Base-by-base conservation (phyloP, 768 basidiomycete species). In the Trametes maxima region DNA sequence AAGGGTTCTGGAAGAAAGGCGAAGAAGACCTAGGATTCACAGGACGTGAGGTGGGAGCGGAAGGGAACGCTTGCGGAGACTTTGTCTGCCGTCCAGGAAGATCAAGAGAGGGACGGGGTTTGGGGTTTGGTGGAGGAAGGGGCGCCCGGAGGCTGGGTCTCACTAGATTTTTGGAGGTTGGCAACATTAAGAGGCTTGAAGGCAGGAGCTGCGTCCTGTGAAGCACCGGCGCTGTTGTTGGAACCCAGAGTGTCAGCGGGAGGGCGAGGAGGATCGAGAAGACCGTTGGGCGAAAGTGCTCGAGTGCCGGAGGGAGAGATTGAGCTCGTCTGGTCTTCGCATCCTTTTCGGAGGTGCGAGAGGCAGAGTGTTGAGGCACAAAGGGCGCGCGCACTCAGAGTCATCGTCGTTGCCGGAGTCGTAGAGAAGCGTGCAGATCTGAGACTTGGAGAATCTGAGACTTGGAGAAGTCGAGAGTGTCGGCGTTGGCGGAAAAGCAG, bases 111-210 rank as follows among this genome's bases (percentile, higher is more conserved):
- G 50, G 61, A 36, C 61, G 64, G 13, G 61, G 16, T 24, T 64
- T 57, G 25, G 13, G n/a, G n/a, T 24, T 64, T 40, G 36, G 44
- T 24, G 1, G 44, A 24, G 33, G 16, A 24, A 22, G 44, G 56
- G 24, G 4, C 28, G 4, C n/a, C n/a, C n/a, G 35, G n/a, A 8
- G 24, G 13, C 36, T 57, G 57, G 47, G 50, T 6, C 17, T 44
- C 45, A 16, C 42, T 47, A 37, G 66, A 65, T 28, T 59, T 61
- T 43, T 63, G 63, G 21, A 72, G 53, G 5, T 57, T 55, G 11
- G 66, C 60, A n/a, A 70, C 49, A 44, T 72, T 72, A 33, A 70
- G 64, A 46, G 70, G 70, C 53, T 66, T 72, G 61, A 67, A 67
- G 21, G 37, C 22, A 37, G 47, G 33, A 7, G 28, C 2, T 14